Conservation (phyloP, 176 grass and related monocot species). For the Triticum turgidum region DNA sequence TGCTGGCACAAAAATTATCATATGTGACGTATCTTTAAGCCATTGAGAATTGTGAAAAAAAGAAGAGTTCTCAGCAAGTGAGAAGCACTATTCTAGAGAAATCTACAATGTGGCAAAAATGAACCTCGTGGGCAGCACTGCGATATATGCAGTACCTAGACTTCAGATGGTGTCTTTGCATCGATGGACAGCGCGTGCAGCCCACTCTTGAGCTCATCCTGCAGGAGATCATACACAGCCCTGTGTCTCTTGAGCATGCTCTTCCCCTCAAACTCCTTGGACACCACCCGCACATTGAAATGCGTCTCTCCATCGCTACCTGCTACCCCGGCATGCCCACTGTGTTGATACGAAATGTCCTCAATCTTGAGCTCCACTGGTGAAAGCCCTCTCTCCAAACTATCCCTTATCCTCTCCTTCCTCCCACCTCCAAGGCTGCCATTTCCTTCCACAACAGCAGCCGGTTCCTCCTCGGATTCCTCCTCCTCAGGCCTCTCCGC, state of each 20-base stretch:
- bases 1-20: background rate
- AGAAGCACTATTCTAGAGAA: background rate
- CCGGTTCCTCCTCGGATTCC: slow-evolving; percentile 18
- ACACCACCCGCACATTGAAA: slow-evolving; percentile 82
- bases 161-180: slow-evolving; percentile 86
- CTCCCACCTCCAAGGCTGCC: slow-evolving; percentile 41
- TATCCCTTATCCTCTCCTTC: slow-evolving; percentile 61
- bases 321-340: slow-evolving; percentile 62
- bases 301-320: slow-evolving; percentile 77
- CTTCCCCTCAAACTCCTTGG: slow-evolving; percentile 80
- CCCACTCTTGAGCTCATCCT: slow-evolving; percentile 74
- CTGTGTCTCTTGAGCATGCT: slow-evolving; percentile 90
- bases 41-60: background rate
- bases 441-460: slow-evolving; percentile 17
- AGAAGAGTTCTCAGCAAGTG: slow-evolving; percentile 5
- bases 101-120: slow-evolving; percentile 22
- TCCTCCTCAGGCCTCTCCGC: background rate
- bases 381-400: slow-evolving; percentile 42
- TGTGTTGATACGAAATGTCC: slow-evolving; percentile 80
- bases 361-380: slow-evolving; percentile 59
- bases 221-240: slow-evolving; percentile 74
- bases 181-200: slow-evolving; percentile 87
- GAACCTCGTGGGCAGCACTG: background rate
- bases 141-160: slow-evolving; percentile 22
- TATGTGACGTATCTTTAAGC: background rate